Percentiles rank a stretch among this genome's conserved stretches.
These are phyloP conservation scores for Neurospora sp. DNA, from an alignment of 495 filamentous ascomycete genomes.

Conservation along the genomic window DNA sequence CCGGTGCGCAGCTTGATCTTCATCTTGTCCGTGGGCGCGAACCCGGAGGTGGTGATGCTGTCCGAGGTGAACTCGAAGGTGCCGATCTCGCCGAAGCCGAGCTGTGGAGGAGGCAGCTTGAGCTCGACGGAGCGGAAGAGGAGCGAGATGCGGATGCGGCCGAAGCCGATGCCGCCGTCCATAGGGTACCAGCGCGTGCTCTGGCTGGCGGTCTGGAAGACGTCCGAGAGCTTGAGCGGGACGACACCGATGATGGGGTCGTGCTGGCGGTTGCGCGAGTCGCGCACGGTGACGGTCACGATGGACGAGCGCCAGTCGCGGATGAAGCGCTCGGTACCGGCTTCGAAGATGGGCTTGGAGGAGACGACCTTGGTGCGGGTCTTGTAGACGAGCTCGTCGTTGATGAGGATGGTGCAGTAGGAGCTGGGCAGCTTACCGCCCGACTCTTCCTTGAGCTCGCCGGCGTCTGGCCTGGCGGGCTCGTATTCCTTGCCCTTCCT, in stretches of 20 bases:
- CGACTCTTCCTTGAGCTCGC: constrained; percentile 74
- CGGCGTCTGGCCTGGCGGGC: constrained; percentile 72
- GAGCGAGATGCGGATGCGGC: constrained; percentile 79
- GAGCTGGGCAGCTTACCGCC: constrained; percentile 68
- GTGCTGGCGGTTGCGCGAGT: constrained; percentile 80
- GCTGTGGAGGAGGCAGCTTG: constrained; percentile 64
- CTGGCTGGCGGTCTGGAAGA: constrained; percentile 78
- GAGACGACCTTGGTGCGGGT: constrained; percentile 86
- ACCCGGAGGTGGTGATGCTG: constrained; percentile 47
- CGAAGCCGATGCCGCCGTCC: constrained; percentile 64
- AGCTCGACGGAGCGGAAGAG: constrained; percentile 82
- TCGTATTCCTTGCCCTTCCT: constrained; percentile 79
- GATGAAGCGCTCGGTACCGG: constrained; percentile 89
- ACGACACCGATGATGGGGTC: constrained; percentile 91
- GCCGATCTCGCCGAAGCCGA: constrained; percentile 82
- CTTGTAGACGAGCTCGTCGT: constrained; percentile 86
- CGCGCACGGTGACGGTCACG: constrained; percentile 77
- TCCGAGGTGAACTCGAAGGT: constrained; percentile 78
- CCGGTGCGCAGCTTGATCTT: constrained; percentile 79
- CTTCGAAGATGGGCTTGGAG: constrained; percentile 92
- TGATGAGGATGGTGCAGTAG: constrained; percentile 84
- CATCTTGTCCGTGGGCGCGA: constrained; percentile 52
- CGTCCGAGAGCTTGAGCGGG: constrained; percentile 73
- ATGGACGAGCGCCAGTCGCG: constrained; percentile 86
- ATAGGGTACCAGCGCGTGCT: constrained; percentile 51